Evolutionary conservation across 148 eudicot species (phyloP).

Genomic region (Simmondsia chinensis): DNA sequence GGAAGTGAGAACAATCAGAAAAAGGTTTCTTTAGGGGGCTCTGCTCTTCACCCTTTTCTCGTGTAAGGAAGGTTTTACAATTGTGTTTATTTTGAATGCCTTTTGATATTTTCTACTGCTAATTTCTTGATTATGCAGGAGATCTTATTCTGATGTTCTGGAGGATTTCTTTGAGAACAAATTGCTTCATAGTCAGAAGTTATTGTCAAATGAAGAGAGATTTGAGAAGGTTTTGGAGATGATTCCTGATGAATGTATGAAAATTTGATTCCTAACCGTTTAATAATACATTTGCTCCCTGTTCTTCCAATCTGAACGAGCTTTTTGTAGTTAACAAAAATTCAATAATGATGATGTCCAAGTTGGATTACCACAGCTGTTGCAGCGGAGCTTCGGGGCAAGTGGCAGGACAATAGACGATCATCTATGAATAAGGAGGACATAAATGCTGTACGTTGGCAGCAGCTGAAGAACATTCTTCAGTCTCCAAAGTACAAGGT

Average conservation of each 20-base stretch:
- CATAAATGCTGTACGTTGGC: conserved; percentile 55
- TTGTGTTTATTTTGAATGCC: not conserved
- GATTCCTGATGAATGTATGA: conserved; percentile 88
- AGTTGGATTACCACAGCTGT: conserved; percentile 37
- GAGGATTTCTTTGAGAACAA: conserved; percentile 51
- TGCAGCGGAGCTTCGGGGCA: conserved; percentile 65
- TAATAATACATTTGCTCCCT: too few species aligned
- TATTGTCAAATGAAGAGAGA: conserved; percentile 60
- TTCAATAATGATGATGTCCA: not conserved
- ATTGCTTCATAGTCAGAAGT: conserved; percentile 44
- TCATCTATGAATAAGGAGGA: conserved; percentile 49
- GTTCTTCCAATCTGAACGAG: too few species aligned
- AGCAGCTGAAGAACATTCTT: conserved; percentile 52
- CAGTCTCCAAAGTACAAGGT: conserved; percentile 80
- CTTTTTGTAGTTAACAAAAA: conserved; percentile 4
- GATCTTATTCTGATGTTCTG: conserved; percentile 70
- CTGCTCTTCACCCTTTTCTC: conserved; percentile 68
- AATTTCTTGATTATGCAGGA: conserved; percentile 38
- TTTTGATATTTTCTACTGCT: not conserved
- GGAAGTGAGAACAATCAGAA: conserved; percentile 64
- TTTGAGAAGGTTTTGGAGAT: conserved; percentile 77
- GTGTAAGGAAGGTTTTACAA: conserved; percentile 36
- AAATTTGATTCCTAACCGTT: not conserved
- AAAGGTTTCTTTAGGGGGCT: conserved; percentile 51
- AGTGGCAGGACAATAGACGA: conserved; percentile 66